These are phyloP conservation scores for Oehlia diaphana DNA, from an alignment of 192 early-diverging fungal genomes.

Conservation along the genomic window DNA sequence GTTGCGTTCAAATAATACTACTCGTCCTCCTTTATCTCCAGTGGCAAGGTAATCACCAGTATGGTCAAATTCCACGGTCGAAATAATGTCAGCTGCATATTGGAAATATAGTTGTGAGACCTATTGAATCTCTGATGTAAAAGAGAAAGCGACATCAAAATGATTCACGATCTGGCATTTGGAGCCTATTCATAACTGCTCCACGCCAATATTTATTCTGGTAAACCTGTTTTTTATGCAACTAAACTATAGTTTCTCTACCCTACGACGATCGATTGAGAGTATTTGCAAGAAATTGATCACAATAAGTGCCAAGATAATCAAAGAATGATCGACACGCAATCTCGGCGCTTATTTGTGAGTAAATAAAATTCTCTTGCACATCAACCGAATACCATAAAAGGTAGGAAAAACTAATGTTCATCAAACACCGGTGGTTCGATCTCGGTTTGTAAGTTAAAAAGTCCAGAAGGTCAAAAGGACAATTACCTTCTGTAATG, in stretches of 20 bases:
- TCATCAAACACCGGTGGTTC: not conserved
- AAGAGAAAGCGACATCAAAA: constrained; percentile 27
- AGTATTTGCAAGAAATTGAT: not conserved
- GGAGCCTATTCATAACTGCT: not conserved
- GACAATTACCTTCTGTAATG: constrained; percentile 91
- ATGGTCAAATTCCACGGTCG: constrained; percentile 97
- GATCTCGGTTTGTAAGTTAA: constrained; percentile 12
- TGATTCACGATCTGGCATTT: constrained; percentile 30
- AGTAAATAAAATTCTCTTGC: not conserved
- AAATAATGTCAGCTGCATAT: constrained; percentile 93
- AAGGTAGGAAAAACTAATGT: not conserved
- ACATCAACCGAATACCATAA: not conserved
- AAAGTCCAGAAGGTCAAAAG: constrained; percentile 1
- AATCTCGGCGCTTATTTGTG: not conserved
- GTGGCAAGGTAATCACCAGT: constrained; percentile 97
- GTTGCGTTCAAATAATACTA: constrained; percentile 98
- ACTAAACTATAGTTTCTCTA: not conserved
- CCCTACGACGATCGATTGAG: not conserved
- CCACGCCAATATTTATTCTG: not conserved
- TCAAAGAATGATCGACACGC: not conserved
- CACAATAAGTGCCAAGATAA: not conserved
- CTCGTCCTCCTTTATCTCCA: constrained; percentile 95
- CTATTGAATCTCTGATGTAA: constrained; percentile 24
- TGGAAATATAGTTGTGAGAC: constrained; percentile 31
- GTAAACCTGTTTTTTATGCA: not conserved